Conservation (phyloP, 768 basidiomycete species). For the Dentipellis fragilis region DNA sequence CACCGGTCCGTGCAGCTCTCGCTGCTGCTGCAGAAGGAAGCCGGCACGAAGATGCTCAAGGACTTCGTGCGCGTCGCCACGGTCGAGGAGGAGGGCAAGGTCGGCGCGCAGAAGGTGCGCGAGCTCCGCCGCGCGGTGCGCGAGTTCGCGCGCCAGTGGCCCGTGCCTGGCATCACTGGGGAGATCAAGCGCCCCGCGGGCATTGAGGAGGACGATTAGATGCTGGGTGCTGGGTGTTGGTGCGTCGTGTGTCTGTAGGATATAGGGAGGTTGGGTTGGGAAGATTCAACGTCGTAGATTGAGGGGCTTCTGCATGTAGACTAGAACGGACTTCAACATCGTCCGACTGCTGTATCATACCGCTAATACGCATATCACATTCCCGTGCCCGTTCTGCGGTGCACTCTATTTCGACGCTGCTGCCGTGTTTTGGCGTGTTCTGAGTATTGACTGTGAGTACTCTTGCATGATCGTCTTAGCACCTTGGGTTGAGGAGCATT, state of each 20-base stretch:
- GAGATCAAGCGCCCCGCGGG: slow-evolving; percentile 47
- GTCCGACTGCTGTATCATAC: slow-evolving; percentile 2
- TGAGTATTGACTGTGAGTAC: no score
- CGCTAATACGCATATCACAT: no score
- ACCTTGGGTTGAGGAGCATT: no score
- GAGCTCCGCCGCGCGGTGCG: slow-evolving; percentile 74
- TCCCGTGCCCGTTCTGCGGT: no score
- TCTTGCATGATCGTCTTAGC: no score
- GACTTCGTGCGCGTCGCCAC: slow-evolving; percentile 87
- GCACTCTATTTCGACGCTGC: no score
- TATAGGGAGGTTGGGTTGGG: neutral
- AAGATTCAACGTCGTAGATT: slow-evolving; percentile 14
- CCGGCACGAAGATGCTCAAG: slow-evolving; percentile 89
- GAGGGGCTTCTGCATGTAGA: neutral
- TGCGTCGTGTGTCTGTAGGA: neutral
- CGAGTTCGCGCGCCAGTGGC: slow-evolving; percentile 79
- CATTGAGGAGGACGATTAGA: slow-evolving; percentile 42
- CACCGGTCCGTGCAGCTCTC: slow-evolving; percentile 93
- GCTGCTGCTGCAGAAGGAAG: slow-evolving; percentile 84
- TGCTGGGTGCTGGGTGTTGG: neutral
- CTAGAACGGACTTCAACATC: slow-evolving; percentile 15
- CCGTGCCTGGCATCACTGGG: slow-evolving; percentile 73
- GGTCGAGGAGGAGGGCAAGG: slow-evolving; percentile 53
- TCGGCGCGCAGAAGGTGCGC: slow-evolving; percentile 60
- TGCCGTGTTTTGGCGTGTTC: no score